A percentile compares a stretch with the other conserved stretches of the same genome.
Conservation (phyloP, 169 alveolate species). For the Plasmodium gallinaceum region DNA sequence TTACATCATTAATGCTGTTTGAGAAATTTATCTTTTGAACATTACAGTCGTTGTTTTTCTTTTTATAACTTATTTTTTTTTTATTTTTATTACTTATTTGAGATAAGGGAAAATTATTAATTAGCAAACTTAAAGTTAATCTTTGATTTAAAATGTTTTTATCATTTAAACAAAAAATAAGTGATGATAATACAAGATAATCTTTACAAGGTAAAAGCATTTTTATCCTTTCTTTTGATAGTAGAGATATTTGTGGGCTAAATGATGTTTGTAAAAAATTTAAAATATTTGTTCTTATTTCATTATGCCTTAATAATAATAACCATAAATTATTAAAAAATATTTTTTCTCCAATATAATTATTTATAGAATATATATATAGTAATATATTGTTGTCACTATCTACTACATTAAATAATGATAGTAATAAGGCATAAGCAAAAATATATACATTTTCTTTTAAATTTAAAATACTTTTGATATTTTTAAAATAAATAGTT, state of each 20-base stretch:
- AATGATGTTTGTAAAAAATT: constrained; percentile 86
- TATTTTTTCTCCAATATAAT: constrained; percentile 86
- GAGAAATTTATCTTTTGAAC: not conserved
- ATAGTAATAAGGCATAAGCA: constrained; percentile 88
- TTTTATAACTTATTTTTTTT: constrained; percentile 32
- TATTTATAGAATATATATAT: constrained; percentile 84
- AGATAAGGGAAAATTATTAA: constrained; percentile 85
- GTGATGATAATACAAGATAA: constrained; percentile 83
- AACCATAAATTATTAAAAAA: constrained; percentile 90
- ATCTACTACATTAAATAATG: constrained; percentile 89
- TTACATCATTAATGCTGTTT: not conserved
- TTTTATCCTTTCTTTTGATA: constrained; percentile 81
- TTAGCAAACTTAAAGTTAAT: constrained; percentile 82
- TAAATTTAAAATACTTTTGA: constrained; percentile 89
- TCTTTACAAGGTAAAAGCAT: constrained; percentile 85
- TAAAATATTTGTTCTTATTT: constrained; percentile 86
- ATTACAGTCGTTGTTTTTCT: not conserved
- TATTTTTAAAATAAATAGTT: constrained; percentile 89
- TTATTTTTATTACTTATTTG: constrained; percentile 46
- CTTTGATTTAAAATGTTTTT: constrained; percentile 84
- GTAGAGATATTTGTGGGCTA: constrained; percentile 81
- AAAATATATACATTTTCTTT: constrained; percentile 86
- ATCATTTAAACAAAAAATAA: constrained; percentile 87
- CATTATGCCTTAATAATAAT: constrained; percentile 83
- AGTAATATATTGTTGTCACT: constrained; percentile 88